phyloP scores from a whole-genome alignment of 345 rosid species.

The Eutrema heterophyllum region DNA sequence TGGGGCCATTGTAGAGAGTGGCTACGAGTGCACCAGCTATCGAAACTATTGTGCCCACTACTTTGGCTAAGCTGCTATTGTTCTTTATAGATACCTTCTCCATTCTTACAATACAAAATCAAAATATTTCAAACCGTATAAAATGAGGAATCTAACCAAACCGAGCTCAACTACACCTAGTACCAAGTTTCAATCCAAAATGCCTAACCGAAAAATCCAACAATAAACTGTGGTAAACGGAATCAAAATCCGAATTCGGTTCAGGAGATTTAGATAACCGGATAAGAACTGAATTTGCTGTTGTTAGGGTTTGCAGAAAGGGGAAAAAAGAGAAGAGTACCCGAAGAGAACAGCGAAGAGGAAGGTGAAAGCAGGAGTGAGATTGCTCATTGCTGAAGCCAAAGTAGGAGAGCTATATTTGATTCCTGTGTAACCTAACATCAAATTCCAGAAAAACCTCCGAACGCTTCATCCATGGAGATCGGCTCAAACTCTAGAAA shows the following conservation, averaged over 20 bases:
- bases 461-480: constrained; percentile 11
- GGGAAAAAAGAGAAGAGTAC: constrained; percentile 18
- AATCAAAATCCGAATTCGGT: not conserved
- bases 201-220: too few relatives aligned
- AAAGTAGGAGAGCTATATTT: constrained; percentile 53
- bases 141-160: too few relatives aligned
- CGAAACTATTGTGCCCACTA: constrained; percentile 50
- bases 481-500: constrained; percentile 15
- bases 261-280: not conserved
- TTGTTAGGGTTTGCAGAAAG: not conserved
- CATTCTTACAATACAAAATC: constrained; percentile 39
- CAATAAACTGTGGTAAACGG: too few relatives aligned
- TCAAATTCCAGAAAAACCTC: constrained; percentile 10
- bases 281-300: not conserved
- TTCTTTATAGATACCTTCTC: constrained; percentile 50
- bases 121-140: not conserved
- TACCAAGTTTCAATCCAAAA: too few relatives aligned
- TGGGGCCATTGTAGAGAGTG: constrained; percentile 59
- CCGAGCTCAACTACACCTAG: too few relatives aligned
- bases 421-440: constrained; percentile 42
- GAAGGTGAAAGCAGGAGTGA: constrained; percentile 58
- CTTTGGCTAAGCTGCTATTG: constrained; percentile 52
- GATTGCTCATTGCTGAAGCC: constrained; percentile 55
- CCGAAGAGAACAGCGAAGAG: constrained; percentile 51
- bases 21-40: constrained; percentile 59